Conservation (phyloP, 2,329 filamentous ascomycete species). For the Xylariaceae sp. region DNA sequence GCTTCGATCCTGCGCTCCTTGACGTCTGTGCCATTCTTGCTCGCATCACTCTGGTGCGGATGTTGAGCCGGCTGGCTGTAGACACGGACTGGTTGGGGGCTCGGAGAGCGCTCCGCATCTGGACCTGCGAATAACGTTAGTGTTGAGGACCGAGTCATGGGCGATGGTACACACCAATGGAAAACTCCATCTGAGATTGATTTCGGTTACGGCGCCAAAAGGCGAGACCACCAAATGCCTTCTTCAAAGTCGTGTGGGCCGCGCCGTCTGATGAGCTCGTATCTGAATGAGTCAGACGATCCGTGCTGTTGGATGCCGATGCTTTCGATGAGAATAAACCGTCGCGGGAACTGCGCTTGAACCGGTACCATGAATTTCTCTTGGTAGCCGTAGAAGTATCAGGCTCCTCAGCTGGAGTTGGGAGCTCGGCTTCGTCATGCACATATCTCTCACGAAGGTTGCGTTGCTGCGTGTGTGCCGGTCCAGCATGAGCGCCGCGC, state of each 20-base stretch:
- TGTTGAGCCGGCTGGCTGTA: constrained; percentile 15
- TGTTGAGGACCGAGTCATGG: not conserved
- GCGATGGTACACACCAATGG: constrained; percentile 42
- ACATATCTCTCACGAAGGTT: constrained; percentile 29
- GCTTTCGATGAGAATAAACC: constrained; percentile 16
- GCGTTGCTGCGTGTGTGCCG: constrained; percentile 13
- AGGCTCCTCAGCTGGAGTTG: constrained; percentile 16
- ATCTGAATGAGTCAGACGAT: constrained; percentile 19
- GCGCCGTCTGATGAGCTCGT: constrained; percentile 22
- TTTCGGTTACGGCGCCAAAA: constrained; percentile 53
- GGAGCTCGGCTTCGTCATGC: constrained; percentile 18
- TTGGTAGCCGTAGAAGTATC: constrained; percentile 32
- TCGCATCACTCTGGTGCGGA: constrained; percentile 14
- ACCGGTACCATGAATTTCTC: constrained; percentile 51
- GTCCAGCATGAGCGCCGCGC: constrained; percentile 13
- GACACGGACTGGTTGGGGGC: constrained; percentile 22
- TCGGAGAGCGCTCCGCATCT: constrained; percentile 32
- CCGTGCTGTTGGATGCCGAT: constrained; percentile 15
- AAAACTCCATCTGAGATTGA: constrained; percentile 37
- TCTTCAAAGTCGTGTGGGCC: constrained; percentile 37
- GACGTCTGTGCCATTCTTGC: constrained; percentile 23
- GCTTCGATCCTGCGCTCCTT: constrained; percentile 56
- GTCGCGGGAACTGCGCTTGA: constrained; percentile 40
- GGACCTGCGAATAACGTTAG: constrained; percentile 28
- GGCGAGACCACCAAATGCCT: constrained; percentile 49